Conservation (phyloP, 306 rosid species). For the Carpinus viminea region DNA sequence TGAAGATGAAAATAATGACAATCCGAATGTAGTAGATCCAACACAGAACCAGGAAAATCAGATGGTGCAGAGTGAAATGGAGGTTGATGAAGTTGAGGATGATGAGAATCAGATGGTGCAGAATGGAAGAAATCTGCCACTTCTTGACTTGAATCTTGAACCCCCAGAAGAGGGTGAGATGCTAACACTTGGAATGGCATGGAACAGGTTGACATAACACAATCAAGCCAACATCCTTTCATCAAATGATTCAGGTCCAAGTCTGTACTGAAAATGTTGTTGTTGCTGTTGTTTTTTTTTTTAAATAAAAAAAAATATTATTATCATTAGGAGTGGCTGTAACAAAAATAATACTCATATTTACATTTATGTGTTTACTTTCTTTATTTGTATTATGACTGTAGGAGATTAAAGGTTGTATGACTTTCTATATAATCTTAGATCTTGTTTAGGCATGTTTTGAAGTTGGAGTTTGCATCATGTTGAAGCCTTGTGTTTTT, state of each 20-base stretch:
- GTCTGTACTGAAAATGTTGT: background rate
- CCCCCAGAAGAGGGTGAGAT: background rate
- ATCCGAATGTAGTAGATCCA: background rate
- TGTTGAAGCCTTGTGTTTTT: no score
- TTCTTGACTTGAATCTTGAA: constrained; percentile 18
- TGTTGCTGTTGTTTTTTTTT: background rate
- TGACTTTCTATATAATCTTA: background rate
- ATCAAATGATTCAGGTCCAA: background rate
- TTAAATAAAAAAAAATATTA: no score
- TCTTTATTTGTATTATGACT: background rate
- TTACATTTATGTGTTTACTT: no score
- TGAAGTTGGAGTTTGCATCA: background rate
- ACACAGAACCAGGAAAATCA: background rate
- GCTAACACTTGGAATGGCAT: background rate
- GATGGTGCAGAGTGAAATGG: background rate
- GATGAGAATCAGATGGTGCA: background rate
- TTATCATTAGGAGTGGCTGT: no score
- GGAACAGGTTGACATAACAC: background rate
- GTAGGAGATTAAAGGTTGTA: background rate
- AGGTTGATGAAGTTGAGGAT: background rate
- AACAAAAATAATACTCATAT: no score
- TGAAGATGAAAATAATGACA: background rate
- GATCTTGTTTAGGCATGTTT: background rate
- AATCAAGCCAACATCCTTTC: background rate
- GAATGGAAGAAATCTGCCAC: background rate